Conservation (phyloP, 345 rosid genomes). For the Chamaenerion angustifolium region DNA sequence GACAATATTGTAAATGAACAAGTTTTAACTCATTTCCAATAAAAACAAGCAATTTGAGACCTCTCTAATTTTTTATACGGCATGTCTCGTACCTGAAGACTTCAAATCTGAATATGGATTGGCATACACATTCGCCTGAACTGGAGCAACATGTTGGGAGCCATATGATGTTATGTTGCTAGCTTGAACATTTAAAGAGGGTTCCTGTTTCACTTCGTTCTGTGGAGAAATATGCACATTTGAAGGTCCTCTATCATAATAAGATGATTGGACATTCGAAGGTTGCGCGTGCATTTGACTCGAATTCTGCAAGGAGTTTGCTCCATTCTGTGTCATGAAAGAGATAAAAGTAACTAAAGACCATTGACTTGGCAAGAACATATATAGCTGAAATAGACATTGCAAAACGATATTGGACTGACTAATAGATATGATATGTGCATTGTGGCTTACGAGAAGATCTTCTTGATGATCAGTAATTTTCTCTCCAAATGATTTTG, state of each 20-base stretch:
- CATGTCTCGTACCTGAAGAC: slow-evolving; percentile 7
- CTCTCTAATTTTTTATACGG: neutral
- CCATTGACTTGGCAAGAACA: slow-evolving; percentile 4
- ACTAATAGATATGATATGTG: neutral
- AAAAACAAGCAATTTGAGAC: neutral
- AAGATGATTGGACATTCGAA: slow-evolving; percentile 20
- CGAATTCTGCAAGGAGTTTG: slow-evolving; percentile 24
- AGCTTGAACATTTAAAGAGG: slow-evolving; percentile 9
- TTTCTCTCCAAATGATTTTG: slow-evolving; percentile 41
- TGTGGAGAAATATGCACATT: slow-evolving; percentile 7
- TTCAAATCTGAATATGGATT: slow-evolving; percentile 2
- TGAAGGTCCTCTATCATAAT: slow-evolving; percentile 18
- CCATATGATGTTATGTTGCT: slow-evolving; percentile 21
- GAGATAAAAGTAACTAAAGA: neutral
- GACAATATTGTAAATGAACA: neutral
- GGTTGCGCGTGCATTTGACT: slow-evolving; percentile 17
- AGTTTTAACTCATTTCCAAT: neutral
- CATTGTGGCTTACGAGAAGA: slow-evolving; percentile 31
- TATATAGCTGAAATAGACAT: slow-evolving; percentile 1
- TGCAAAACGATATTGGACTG: neutral
- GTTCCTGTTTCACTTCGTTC: slow-evolving; percentile 10
- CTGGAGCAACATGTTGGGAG: slow-evolving; percentile 13
- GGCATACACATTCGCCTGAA: slow-evolving; percentile 1
- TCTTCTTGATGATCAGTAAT: slow-evolving; percentile 38
- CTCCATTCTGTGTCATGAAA: slow-evolving; percentile 44